These are phyloP conservation scores for Colletotrichum lentis DNA, from an alignment of 2,329 filamentous ascomycete genomes.

Conservation along the genomic window DNA sequence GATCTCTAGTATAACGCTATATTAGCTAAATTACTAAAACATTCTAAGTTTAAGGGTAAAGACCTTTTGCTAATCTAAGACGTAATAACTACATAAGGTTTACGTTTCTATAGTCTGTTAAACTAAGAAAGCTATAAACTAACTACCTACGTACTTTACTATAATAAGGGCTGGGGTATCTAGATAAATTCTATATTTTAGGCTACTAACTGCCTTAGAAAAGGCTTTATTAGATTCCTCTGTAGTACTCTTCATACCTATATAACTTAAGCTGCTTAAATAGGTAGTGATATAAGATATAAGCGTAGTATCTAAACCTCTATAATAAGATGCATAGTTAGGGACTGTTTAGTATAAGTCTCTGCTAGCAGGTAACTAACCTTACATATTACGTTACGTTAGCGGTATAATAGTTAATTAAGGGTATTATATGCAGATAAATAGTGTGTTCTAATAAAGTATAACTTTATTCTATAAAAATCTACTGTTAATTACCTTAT, in stretches of 20 bases:
- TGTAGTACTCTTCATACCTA: constrained; percentile 1
- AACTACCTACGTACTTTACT: too few species aligned
- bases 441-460: background rate
- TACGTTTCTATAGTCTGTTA: too few species aligned
- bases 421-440: background rate
- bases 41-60: background rate
- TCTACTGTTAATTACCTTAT: too few species aligned
- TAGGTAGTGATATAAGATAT: background rate
- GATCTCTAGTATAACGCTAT: background rate
- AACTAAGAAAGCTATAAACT: too few species aligned
- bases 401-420: background rate
- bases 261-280: background rate
- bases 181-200: background rate
- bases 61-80: background rate
- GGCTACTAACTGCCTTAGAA: constrained; percentile 1
- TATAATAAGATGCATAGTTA: background rate
- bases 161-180: constrained; percentile 3
- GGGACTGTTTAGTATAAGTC: background rate
- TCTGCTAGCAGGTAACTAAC: background rate
- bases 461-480: too few species aligned
- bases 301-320: background rate
- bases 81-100: too few species aligned
- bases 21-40: background rate
- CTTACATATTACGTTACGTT: background rate
- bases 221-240: background rate